Evolutionary conservation across 2,329 filamentous ascomycete genomes (phyloP), one percentile per base, ranked within the genome.

Genomic region (Cladophialophora bantiana): DNA sequence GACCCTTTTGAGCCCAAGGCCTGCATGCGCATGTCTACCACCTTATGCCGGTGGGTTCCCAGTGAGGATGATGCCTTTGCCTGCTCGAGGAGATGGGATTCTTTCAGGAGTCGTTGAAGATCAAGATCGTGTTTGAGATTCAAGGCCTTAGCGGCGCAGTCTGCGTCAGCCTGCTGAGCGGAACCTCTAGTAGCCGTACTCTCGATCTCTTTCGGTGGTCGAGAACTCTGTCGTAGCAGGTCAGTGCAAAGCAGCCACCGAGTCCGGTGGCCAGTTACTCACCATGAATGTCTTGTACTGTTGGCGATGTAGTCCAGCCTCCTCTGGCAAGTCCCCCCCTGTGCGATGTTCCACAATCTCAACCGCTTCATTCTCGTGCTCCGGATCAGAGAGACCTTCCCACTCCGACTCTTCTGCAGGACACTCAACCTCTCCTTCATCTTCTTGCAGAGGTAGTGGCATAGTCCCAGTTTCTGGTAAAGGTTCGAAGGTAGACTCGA

Each of bases 111-210:
- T 55, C 93, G 90, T 78, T 97, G 94, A 13, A 99, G 88, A 45
- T 92, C 94, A 62, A 97, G 88, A 78, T 98, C 95, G 78, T 97
- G 94, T 77, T 94, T 93, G 18, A 98, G 85, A 68, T 96, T 90
- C 10, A 82, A 78, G 31, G 83, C 78, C 75, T 90, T 88, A 18
- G 84, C 84, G 66, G 84, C 79, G 35, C 83, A 76, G 70, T 77
- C 79, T 18, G 75, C 71, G 40, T 77, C 74, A 31, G 68, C 62
- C 60, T 75, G 66, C 18, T 62, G 54, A 36, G 35, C 52, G 2
- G 58, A 10, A 42, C 59, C 64, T 58, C 53, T 59, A 32, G 13
- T 61, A 36, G 59, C 50, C 40, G 32, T 36, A 50, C 18, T 36
- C 20, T 66, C 53, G 10, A 60, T 48, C 53, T 67, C 68, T 53